Conservation (phyloP, 495 filamentous ascomycete genomes). For the Hypoxylon crocopeplum region DNA sequence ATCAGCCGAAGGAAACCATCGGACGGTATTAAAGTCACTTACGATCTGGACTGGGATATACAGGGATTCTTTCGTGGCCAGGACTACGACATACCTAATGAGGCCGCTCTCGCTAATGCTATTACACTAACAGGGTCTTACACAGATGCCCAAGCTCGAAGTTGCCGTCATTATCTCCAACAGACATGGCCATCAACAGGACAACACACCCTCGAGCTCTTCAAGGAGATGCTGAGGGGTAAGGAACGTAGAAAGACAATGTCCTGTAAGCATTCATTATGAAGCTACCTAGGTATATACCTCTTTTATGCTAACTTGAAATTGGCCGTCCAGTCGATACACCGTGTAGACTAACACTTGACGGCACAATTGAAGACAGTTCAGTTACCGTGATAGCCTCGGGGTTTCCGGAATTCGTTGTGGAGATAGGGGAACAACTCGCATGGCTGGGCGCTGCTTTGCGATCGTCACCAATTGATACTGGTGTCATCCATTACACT, state of each 20-base stretch:
- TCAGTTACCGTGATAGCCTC: background rate
- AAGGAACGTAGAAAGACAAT: background rate
- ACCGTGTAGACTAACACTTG: background rate
- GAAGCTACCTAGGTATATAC: no score
- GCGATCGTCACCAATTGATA: slow-evolving; percentile 1
- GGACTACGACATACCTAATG: slow-evolving; percentile 19
- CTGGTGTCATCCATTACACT: background rate
- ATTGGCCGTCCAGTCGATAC: no score
- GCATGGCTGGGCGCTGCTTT: slow-evolving; percentile 16
- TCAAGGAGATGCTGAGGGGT: slow-evolving; percentile 20
- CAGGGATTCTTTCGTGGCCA: slow-evolving; percentile 34
- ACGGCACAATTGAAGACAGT: background rate
- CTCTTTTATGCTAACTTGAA: background rate
- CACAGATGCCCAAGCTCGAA: slow-evolving; percentile 40
- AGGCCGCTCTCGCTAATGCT: slow-evolving; percentile 28
- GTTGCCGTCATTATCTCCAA: slow-evolving; percentile 38
- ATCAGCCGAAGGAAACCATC: no score
- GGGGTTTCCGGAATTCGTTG: background rate
- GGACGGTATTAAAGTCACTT: no score
- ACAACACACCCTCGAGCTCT: slow-evolving; percentile 24
- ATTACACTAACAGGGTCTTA: slow-evolving; percentile 43
- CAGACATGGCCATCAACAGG: slow-evolving; percentile 46
- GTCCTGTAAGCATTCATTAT: slow-evolving; percentile 4
- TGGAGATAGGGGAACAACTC: slow-evolving; percentile 18
- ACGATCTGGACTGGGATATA: slow-evolving; percentile 43